Evolutionary conservation across 148 eudicot genomes (phyloP), one percentile per base, ranked within the genome.

Genomic region (Chenopodium suecicum): DNA sequence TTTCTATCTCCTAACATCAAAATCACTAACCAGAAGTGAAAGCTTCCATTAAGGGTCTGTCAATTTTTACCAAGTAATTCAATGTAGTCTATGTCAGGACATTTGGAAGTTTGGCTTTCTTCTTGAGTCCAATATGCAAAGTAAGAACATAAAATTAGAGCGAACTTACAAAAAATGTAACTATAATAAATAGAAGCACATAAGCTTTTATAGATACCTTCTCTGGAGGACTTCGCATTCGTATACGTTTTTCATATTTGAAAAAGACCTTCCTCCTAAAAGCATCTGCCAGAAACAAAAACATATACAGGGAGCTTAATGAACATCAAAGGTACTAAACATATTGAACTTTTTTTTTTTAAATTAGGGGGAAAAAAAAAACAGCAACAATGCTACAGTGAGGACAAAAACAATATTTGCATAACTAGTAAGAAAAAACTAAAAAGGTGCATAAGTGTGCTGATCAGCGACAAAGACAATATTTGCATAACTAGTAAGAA

Each of bases 141-240:
- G 50, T 22, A 79, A 77, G 73, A 13, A 25, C 22, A 22, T 9
- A 7, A 31, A 52, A 54, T 47, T 34, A 12, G 14, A 29, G 11
- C 54, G 17, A 64, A 7, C 25, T 29, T 52, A 74, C 63, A 50
- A 11, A 29, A 72, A 72, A 9, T 3, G 8, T 9, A 44, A 46
- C 3, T n/a, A 25, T 14, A 73, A 8, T 16, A 44, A 73, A 8
- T 16, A 25, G 9, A 44, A 66, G 50, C 48, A 41, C 25, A 77
- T 64, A 31, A 23, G 68, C 81, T 63, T 65, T 31, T 0, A 20
- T 4, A 48, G 27, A 81, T 91, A 94, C 98, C 98, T 94, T 94
- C 83, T 94, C 98, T 25, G 98, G 97, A 82, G 98, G 94, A 85
- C 98, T 94, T 58, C 93, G 83, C 83, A 85, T 86, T 73, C 98